Evolutionary conservation across 345 rosid genomes (phyloP).

Genomic region (Sonneratia alba): DNA sequence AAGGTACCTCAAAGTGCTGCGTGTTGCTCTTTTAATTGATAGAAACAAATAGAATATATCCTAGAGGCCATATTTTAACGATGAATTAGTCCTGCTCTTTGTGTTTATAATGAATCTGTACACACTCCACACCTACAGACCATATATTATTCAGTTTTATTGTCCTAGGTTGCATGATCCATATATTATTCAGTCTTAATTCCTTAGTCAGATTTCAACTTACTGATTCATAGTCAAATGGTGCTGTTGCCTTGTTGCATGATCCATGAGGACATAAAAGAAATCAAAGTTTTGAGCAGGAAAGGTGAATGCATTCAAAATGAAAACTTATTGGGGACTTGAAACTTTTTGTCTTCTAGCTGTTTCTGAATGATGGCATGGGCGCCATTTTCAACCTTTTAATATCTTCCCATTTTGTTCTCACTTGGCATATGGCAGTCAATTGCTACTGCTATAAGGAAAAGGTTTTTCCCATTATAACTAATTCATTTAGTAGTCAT

Average conservation of each 20-base stretch:
- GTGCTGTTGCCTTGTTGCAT: background rate
- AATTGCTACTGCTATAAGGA: background rate
- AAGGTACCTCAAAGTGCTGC: conserved; percentile 32
- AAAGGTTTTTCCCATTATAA: background rate
- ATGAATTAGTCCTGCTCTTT: no score
- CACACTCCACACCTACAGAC: no score
- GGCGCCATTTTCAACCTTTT: background rate
- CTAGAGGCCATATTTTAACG: background rate
- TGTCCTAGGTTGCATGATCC: no score
- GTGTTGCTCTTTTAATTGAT: background rate
- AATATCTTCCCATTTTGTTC: background rate
- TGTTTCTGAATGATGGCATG: background rate
- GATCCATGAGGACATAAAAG: background rate
- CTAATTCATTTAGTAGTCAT: background rate
- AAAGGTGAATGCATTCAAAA: background rate
- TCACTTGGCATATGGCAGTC: background rate
- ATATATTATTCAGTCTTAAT: background rate
- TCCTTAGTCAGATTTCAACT: background rate
- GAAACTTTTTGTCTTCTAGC: background rate
- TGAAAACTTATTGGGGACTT: background rate
- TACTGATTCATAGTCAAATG: background rate
- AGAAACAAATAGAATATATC: background rate
- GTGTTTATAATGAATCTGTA: no score
- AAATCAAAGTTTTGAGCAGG: background rate
- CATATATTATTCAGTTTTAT: no score